Conservation (phyloP, 2,329 filamentous ascomycete species). For the Diaporthe sp. region DNA sequence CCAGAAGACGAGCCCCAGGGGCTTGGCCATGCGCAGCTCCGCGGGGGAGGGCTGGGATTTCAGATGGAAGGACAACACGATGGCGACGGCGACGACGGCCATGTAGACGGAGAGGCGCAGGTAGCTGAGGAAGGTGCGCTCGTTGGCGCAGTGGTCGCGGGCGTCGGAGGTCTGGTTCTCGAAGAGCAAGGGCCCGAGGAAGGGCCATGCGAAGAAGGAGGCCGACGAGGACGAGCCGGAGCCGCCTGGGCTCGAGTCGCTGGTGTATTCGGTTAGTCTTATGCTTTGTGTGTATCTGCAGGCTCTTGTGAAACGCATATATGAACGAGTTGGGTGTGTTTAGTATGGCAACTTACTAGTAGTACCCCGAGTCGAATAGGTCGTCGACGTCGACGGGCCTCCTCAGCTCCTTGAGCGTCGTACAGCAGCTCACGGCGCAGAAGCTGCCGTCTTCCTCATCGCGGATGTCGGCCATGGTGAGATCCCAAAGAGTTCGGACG, state of each 20-base stretch:
- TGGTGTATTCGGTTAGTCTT: background rate
- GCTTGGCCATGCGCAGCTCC: conserved; percentile 82
- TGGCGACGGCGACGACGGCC: conserved; percentile 88
- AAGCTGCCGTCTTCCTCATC: conserved; percentile 50
- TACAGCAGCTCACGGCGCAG: conserved; percentile 48
- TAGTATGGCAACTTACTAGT: conserved; percentile 34
- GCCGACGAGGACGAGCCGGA: conserved; percentile 27
- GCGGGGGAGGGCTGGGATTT: conserved; percentile 75
- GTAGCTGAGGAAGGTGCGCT: conserved; percentile 90
- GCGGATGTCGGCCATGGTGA: conserved; percentile 34
- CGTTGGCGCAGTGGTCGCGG: conserved; percentile 82
- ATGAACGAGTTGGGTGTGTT: background rate
- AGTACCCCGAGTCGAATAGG: conserved; percentile 29
- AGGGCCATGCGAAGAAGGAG: conserved; percentile 69
- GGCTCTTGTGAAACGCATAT: too few species aligned
- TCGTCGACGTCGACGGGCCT: conserved; percentile 58
- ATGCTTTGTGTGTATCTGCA: too few species aligned
- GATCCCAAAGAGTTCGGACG: too few species aligned
- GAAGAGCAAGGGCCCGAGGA: conserved; percentile 76
- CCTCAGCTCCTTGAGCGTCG: conserved; percentile 49
- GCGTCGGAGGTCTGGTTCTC: conserved; percentile 80
- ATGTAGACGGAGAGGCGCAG: conserved; percentile 91
- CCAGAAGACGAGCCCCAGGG: conserved; percentile 92
- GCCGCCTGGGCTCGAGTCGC: conserved; percentile 3
- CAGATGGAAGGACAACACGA: conserved; percentile 93